Conservation (phyloP, 2,329 filamentous ascomycete species). For the Pseudonectria buxi region DNA sequence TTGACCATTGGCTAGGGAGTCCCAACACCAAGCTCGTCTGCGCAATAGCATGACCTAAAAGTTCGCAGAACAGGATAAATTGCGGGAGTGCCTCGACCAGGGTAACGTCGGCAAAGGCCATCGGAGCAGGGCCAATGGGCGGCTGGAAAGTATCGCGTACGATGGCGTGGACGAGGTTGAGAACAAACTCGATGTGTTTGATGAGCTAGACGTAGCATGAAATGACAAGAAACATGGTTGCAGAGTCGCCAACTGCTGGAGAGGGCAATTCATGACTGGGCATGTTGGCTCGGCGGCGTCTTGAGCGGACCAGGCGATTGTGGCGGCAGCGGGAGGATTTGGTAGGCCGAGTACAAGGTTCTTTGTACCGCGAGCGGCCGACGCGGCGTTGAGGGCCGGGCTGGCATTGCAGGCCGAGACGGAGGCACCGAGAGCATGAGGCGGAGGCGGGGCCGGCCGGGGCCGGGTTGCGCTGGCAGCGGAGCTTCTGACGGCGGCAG, state of each 20-base stretch:
- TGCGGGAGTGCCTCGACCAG: constrained; percentile 21
- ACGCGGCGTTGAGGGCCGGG: constrained; percentile 25
- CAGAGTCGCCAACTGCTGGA: constrained; percentile 14
- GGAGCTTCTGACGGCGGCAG: constrained; percentile 27
- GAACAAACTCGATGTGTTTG: constrained; percentile 18
- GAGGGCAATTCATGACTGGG: too few species aligned
- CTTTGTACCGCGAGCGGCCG: constrained; percentile 22
- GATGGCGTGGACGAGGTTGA: constrained; percentile 14
- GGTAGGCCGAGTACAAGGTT: constrained; percentile 6
- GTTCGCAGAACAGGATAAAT: constrained; percentile 22
- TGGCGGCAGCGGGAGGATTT: constrained; percentile 4
- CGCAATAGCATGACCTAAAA: constrained; percentile 17
- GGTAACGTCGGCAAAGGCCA: constrained; percentile 18
- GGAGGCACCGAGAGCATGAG: constrained; percentile 23
- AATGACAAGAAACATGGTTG: constrained; percentile 22
- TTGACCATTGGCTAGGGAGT: constrained; percentile 15
- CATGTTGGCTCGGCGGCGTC: too few species aligned
- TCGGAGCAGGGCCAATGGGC: constrained; percentile 11
- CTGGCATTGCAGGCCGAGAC: constrained; percentile 22
- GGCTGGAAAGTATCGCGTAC: constrained; percentile 7
- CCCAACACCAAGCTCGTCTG: constrained; percentile 23
- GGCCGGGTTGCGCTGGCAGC: constrained; percentile 17
- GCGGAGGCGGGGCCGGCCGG: constrained; percentile 9
- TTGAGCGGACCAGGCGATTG: too few species aligned
- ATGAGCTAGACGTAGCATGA: constrained; percentile 25